Evolutionary conservation across 2,329 filamentous ascomycete species (phyloP).

Genomic region (Aureobasidium sp.): DNA sequence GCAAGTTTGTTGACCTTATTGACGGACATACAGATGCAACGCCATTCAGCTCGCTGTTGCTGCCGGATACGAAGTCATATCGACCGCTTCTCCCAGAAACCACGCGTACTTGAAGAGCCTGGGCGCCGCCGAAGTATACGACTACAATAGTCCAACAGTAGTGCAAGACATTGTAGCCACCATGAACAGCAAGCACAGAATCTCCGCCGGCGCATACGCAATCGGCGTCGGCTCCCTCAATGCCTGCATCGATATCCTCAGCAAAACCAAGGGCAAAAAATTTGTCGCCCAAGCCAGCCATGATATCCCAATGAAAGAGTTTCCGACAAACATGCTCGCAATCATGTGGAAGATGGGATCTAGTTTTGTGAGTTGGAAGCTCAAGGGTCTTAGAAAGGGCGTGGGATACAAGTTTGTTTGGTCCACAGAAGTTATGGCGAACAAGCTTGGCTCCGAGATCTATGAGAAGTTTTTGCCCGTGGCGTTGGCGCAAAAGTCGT

Average conservation of each 20-base stretch:
- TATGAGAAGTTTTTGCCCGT: constrained; percentile 20
- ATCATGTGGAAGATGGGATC: neutral
- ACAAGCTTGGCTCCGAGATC: constrained; percentile 3
- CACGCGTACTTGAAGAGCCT: constrained; percentile 38
- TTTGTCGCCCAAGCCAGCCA: constrained; percentile 11
- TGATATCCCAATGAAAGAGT: neutral
- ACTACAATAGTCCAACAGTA: constrained; percentile 38
- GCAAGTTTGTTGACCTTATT: neutral
- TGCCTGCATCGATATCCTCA: constrained; percentile 5
- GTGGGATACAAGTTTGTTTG: constrained; percentile 2
- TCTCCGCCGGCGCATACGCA: neutral
- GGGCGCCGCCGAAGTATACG: constrained; percentile 40
- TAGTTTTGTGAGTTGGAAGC: neutral
- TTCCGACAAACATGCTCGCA: neutral
- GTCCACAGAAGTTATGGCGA: constrained; percentile 1
- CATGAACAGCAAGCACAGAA: constrained; percentile 14
- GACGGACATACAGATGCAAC: constrained; percentile 23
- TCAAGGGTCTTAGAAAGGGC: neutral
- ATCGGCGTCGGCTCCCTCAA: neutral
- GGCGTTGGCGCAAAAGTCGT: constrained; percentile 31
- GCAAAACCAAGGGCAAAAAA: constrained; percentile 4
- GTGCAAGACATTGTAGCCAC: constrained; percentile 18
- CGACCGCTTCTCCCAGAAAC: constrained; percentile 39
- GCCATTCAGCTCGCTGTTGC: constrained; percentile 42
- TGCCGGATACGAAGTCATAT: constrained; percentile 41